phyloP scores from a whole-genome alignment of 2,329 filamentous ascomycete species.

The Colletotrichum sojae region DNA sequence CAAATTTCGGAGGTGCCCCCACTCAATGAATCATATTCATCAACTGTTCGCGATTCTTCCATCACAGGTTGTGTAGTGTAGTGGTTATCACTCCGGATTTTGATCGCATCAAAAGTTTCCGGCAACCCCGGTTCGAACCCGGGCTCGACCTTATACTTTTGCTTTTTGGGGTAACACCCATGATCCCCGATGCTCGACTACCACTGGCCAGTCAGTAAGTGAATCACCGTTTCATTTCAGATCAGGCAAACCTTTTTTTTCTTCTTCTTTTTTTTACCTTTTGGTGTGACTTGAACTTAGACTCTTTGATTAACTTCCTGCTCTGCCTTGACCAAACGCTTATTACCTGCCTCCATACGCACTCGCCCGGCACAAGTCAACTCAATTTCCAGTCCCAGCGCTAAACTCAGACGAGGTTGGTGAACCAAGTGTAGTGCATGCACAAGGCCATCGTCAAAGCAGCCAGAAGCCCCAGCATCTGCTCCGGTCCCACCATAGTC shows the following conservation, averaged over 20 bases:
- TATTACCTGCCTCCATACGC: no score
- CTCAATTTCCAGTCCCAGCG: no score
- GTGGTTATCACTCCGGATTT: constrained; percentile 42
- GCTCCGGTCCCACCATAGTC: not conserved
- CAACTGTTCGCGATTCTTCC: not conserved
- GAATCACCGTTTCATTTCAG: not conserved
- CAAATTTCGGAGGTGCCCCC: no score
- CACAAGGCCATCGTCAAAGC: not conserved
- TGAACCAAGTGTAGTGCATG: constrained; percentile 6
- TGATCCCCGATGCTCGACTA: no score
- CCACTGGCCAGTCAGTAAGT: not conserved
- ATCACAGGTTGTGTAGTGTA: constrained; percentile 38
- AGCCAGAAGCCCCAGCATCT: not conserved
- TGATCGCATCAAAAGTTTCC: constrained; percentile 34
- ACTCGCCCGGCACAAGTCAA: no score
- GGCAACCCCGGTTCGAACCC: constrained; percentile 42
- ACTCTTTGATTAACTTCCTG: no score
- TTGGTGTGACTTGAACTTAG: no score
- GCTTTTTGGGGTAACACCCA: no score
- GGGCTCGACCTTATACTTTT: constrained; percentile 36
- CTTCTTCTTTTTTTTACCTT: not conserved
- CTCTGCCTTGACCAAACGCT: no score
- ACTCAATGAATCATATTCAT: no score
- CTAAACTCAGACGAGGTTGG: not conserved
- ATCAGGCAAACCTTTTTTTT: not conserved